Percentiles rank a stretch among this genome's conserved stretches.
phyloP scores from a whole-genome alignment of 2,329 filamentous ascomycete genomes.

The Penicillium polonicum region DNA sequence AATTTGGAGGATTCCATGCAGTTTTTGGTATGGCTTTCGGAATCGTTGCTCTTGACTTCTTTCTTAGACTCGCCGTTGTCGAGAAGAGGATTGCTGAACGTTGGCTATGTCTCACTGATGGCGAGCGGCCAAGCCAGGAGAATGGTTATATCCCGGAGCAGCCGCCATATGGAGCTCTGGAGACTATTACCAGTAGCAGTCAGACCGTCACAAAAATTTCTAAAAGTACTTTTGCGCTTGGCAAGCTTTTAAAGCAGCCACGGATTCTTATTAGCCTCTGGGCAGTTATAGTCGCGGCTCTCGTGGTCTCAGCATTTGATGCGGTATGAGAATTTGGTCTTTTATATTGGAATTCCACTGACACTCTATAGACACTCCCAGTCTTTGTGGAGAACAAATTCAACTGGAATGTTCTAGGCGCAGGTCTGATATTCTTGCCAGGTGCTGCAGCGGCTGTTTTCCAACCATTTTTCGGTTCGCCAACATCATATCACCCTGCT shows the following conservation, averaged over 20 bases:
- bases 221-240: slow-evolving; percentile 6
- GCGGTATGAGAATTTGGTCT: slow-evolving; percentile 17
- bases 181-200: slow-evolving; percentile 24
- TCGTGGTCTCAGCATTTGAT: slow-evolving; percentile 54
- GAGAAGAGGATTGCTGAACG: slow-evolving; percentile 57
- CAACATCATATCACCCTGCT: background rate
- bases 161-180: slow-evolving; percentile 6
- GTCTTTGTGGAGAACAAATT: slow-evolving; percentile 55
- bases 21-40: slow-evolving; percentile 58
- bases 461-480: slow-evolving; percentile 53
- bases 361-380: slow-evolving; percentile 39
- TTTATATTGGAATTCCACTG: slow-evolving; percentile 11
- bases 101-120: slow-evolving; percentile 13
- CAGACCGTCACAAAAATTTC: background rate
- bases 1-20: slow-evolving; percentile 55
- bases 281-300: slow-evolving; percentile 51
- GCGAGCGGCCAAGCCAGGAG: slow-evolving; percentile 1
- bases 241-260: slow-evolving; percentile 31
- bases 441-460: slow-evolving; percentile 61
- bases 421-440: slow-evolving; percentile 57
- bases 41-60: slow-evolving; percentile 57
- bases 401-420: slow-evolving; percentile 54
- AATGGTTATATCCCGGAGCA: slow-evolving; percentile 13
- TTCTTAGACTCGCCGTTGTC: slow-evolving; percentile 58
- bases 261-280: slow-evolving; percentile 57